Evolutionary conservation across 2,329 filamentous ascomycete genomes (phyloP).

Genomic region (Lecanicillium sp.): DNA sequence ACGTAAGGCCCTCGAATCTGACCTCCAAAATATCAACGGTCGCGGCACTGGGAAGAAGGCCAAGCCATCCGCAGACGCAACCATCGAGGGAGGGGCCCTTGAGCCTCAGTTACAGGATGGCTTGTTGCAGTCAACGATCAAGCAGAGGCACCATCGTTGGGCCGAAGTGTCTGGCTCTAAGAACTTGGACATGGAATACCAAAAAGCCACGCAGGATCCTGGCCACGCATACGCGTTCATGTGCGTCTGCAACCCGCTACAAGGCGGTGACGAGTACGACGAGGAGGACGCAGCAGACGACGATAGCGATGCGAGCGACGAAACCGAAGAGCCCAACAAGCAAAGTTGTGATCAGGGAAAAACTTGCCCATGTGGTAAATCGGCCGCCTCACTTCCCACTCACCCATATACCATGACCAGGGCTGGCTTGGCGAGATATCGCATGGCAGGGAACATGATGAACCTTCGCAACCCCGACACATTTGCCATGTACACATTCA

Average conservation of each 20-base stretch:
- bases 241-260: slow-evolving; percentile 17
- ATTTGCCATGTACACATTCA: slow-evolving; percentile 33
- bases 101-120: no score
- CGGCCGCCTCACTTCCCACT: slow-evolving; percentile 19
- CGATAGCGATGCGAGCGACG: slow-evolving; percentile 4
- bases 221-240: slow-evolving; percentile 19
- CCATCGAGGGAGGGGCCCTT: no score
- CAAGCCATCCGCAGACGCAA: no score
- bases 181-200: slow-evolving; percentile 22
- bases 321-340: no score
- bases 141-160: slow-evolving; percentile 19
- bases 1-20: no score
- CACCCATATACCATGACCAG: slow-evolving; percentile 22
- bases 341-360: slow-evolving; percentile 19
- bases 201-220: slow-evolving; percentile 15
- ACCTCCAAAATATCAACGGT: no score
- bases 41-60: no score
- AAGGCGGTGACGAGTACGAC: slow-evolving; percentile 9
- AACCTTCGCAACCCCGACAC: slow-evolving; percentile 19
- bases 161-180: slow-evolving; percentile 23
- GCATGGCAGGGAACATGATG: slow-evolving; percentile 12
- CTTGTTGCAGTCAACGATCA: no score
- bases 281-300: slow-evolving; percentile 12
- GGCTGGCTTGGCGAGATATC: slow-evolving; percentile 20
- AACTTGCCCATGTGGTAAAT: slow-evolving; percentile 23